Evolutionary conservation across 805 yeast genomes (phyloP), one percentile per base, ranked within the genome.

Genomic region (Cyberlindnera suaveolens): DNA sequence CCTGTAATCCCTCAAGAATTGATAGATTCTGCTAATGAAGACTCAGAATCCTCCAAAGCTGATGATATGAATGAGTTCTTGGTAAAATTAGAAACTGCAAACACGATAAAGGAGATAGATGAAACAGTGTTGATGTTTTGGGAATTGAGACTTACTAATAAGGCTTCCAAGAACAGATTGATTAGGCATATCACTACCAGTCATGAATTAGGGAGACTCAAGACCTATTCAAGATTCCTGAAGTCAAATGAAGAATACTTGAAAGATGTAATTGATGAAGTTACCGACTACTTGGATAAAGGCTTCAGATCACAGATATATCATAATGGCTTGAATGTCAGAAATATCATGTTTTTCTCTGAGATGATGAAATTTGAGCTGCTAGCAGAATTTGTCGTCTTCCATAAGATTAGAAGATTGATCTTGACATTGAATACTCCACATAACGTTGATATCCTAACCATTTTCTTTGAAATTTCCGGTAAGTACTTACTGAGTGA

Each of bases 341-440:
- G 70, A 50, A 77, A 73, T 50, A 72, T 85, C 31, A 68, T 72
- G 18, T 82, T 85, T 51, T 80, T 85, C 50, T 67, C 79, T 39
- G 96, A 90, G 55, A 66, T 89, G 64, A 76, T 83, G 29, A 87
- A 85, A 57, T 89, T 89, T 59, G 78, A 75, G 51, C 61, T 88
- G 47, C 68, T 88, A 14, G 91, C 95, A 0, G 65, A 71, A n/a
- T 81, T 79, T 60, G 70, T 82, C 45, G 68, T 82, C 11, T 83
- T 87, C 57, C 90, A 88, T 60, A 84, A 82, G 56, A 71, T 89
- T 38, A 70, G 87, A 52, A 64, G 72, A 2, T 64, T 86, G 50
- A 74, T 84, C 2, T 54, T 77, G 42, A 73, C 74, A 41, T 53
- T 78, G 31, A 67, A 72, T 6, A 67, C 72, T 0, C 71, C 78